phyloP scores from a whole-genome alignment of 805 yeast species.

The Yamadazyma endophytica region DNA sequence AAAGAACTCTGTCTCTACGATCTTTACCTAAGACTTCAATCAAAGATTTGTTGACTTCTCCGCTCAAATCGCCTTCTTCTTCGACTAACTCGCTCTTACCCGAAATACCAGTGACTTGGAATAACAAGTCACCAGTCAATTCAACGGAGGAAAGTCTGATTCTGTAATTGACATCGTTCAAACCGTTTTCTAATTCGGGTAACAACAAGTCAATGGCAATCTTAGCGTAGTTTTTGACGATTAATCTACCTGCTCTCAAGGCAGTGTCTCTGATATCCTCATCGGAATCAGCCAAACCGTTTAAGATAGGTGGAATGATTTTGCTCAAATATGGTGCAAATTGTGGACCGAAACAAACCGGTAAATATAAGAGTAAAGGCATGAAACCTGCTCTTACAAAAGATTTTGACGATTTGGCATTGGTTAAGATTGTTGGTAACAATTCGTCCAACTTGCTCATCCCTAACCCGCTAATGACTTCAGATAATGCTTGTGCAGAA shows the following conservation, averaged over 20 bases:
- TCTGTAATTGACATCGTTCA: conserved; percentile 76
- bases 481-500: conserved; percentile 94
- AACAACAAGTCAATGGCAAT: conserved; percentile 88
- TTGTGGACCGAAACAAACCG: conserved; percentile 90
- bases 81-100: conserved; percentile 69
- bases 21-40: conserved; percentile 79
- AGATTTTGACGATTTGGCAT: conserved; percentile 62
- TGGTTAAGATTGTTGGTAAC: conserved; percentile 71
- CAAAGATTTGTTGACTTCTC: conserved; percentile 58
- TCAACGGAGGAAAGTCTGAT: conserved; percentile 92
- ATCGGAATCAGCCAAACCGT: conserved; percentile 85
- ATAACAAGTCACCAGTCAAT: conserved; percentile 89
- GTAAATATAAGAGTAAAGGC: conserved; percentile 84
- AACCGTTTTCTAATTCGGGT: conserved; percentile 90
- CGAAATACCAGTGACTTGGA: conserved; percentile 88
- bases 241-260: conserved; percentile 85
- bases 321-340: conserved; percentile 83
- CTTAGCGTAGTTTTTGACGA: conserved; percentile 86
- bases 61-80: conserved; percentile 30
- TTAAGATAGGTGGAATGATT: conserved; percentile 86
- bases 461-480: conserved; percentile 91
- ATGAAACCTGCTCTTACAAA: conserved; percentile 87
- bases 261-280: conserved; percentile 88
- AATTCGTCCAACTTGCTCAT: conserved; percentile 81
- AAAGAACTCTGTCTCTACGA: conserved; percentile 80